A percentile compares a stretch with the other conserved stretches of the same genome.
Evolutionary conservation across 768 basidiomycete species (phyloP).

Genomic region (Amanita subjunquillea): DNA sequence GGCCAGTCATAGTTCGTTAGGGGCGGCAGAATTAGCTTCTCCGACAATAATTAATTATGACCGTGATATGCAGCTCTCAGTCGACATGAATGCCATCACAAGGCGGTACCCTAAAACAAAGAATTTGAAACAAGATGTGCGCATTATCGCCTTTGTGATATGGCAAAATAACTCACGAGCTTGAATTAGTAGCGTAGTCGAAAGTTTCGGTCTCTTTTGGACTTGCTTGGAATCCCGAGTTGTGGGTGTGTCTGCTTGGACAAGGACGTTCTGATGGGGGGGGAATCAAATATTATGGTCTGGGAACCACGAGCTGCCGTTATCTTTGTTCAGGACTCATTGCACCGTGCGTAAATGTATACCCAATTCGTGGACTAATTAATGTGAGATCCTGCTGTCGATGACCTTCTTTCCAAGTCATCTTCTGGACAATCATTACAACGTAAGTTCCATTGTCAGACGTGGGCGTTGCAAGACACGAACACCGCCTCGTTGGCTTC

Average conservation of each 20-base stretch:
- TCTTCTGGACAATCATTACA: not conserved
- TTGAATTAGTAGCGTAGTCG: conserved; percentile 1
- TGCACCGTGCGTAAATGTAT: not conserved
- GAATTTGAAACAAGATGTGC: not conserved
- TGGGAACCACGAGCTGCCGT: conserved; percentile 2
- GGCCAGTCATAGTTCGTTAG: not conserved
- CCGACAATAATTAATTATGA: not conserved
- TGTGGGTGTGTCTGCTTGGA: conserved; percentile 3
- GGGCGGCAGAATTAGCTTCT: not conserved
- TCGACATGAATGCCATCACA: not conserved
- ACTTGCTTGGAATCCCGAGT: conserved; percentile 1
- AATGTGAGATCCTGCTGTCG: not conserved
- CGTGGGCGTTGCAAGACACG: not conserved
- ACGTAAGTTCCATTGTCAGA: not conserved
- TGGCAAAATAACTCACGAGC: not conserved
- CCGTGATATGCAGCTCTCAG: not conserved
- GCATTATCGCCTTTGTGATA: not conserved
- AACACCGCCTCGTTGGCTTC: not conserved
- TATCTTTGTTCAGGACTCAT: not conserved
- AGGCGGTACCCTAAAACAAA: not conserved
- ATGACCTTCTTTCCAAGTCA: not conserved
- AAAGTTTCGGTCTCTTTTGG: not conserved
- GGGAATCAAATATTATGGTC: not conserved
- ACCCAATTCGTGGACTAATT: not conserved
- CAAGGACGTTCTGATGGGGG: not conserved